Conservation (phyloP, 2,329 filamentous ascomycete species). For the Stagonosporopsis vannaccii region DNA sequence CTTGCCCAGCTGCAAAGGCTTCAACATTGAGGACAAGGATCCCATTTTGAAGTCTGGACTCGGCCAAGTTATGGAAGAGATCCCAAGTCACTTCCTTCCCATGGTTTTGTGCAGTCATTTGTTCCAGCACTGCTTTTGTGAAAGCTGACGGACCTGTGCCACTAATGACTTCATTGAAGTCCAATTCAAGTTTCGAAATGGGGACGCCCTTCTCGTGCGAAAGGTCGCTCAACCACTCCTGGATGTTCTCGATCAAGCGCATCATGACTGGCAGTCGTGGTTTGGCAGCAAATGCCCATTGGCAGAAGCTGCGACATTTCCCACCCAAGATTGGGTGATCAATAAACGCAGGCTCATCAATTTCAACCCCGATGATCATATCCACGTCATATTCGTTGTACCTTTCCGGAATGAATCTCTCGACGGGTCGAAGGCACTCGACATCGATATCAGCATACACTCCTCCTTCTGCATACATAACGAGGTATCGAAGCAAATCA, state of each 20-base stretch:
- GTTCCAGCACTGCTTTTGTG: constrained; percentile 68
- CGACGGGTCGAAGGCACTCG: constrained; percentile 61
- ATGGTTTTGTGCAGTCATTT: constrained; percentile 63
- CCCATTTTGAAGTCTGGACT: constrained; percentile 70
- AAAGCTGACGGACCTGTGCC: constrained; percentile 77
- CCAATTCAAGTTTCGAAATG: constrained; percentile 68
- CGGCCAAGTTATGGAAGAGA: constrained; percentile 69
- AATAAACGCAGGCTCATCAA: constrained; percentile 71
- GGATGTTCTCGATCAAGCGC: constrained; percentile 71
- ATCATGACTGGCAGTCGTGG: constrained; percentile 73
- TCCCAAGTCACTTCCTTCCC: constrained; percentile 65
- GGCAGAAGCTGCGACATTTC: constrained; percentile 75
- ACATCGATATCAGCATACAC: constrained; percentile 69
- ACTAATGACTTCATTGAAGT: constrained; percentile 76
- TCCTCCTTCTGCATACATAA: constrained; percentile 72
- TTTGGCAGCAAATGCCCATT: constrained; percentile 78
- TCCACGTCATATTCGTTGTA: constrained; percentile 71
- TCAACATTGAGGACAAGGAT: constrained; percentile 74
- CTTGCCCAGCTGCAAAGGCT: constrained; percentile 75
- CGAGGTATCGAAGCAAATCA: constrained; percentile 70
- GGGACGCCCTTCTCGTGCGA: constrained; percentile 65
- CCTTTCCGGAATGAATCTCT: constrained; percentile 68
- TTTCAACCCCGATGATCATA: constrained; percentile 74
- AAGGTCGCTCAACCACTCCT: constrained; percentile 69
- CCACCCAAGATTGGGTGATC: constrained; percentile 70